These are phyloP conservation scores for Fusarium tricinctum DNA, from an alignment of 2,329 filamentous ascomycete genomes.

Conservation along the genomic window DNA sequence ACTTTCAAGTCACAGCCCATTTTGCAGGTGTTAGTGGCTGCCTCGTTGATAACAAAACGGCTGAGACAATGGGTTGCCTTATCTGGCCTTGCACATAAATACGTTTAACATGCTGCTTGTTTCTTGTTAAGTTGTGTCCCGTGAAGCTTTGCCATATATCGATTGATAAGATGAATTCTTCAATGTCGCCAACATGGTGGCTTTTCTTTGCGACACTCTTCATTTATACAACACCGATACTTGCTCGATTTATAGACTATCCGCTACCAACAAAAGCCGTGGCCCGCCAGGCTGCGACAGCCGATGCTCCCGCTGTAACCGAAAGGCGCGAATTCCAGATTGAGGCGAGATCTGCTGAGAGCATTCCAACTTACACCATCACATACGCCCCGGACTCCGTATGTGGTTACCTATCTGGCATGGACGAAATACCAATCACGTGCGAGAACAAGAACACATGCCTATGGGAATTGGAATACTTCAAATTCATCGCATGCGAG, in stretches of 20 bases:
- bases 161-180: background rate
- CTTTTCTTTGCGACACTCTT: background rate
- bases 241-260: background rate
- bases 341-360: background rate
- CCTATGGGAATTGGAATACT: background rate
- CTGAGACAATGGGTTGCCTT: background rate
- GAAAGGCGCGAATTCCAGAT: background rate
- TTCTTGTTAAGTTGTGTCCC: too few species aligned
- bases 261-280: background rate
- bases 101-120: accelerated
- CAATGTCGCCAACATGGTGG: background rate
- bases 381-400: background rate
- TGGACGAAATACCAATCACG: background rate
- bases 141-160: background rate
- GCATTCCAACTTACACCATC: background rate
- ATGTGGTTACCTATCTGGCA: slow-evolving; percentile 5
- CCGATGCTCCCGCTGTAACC: accelerated
- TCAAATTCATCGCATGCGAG: slow-evolving; percentile 5
- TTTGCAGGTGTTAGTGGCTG: background rate
- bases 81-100: background rate
- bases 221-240: background rate
- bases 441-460: slow-evolving; percentile 7
- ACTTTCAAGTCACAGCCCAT: background rate
- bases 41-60: background rate
- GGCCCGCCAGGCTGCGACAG: background rate